Evolutionary conservation across 2,329 filamentous ascomycete genomes (phyloP).

Genomic region (Botrytis aclada): DNA sequence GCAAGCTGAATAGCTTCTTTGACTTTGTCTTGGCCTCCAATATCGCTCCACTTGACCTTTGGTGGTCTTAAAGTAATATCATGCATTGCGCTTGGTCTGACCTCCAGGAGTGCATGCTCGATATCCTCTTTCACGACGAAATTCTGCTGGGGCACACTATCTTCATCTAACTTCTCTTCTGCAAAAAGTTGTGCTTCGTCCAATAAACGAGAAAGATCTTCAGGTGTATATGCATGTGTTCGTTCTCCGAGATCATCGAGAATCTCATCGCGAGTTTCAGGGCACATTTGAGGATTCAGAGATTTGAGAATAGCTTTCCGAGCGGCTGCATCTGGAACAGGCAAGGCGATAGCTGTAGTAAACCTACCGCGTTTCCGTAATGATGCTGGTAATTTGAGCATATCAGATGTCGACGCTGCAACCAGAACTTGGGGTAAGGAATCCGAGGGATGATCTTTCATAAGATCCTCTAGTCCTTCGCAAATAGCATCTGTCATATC

Average conservation of each 20-base stretch:
- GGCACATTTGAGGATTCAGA: slow-evolving; percentile 42
- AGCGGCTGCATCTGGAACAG: slow-evolving; percentile 69
- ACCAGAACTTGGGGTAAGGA: slow-evolving; percentile 61
- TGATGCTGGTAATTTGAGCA: slow-evolving; percentile 67
- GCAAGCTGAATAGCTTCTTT: slow-evolving; percentile 58
- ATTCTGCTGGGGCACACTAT: slow-evolving; percentile 10
- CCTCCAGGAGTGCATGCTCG: slow-evolving; percentile 60
- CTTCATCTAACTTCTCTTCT: slow-evolving; percentile 28
- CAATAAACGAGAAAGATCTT: slow-evolving; percentile 68
- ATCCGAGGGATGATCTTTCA: slow-evolving; percentile 33
- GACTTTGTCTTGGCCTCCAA: slow-evolving; percentile 77
- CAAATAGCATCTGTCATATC: slow-evolving; percentile 51
- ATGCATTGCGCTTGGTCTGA: slow-evolving; percentile 82
- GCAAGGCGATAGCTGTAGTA: slow-evolving; percentile 64
- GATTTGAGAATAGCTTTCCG: slow-evolving; percentile 72
- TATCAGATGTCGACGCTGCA: slow-evolving; percentile 70
- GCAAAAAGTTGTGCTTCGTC: slow-evolving; percentile 47
- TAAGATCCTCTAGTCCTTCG: slow-evolving; percentile 55
- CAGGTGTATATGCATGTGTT: slow-evolving; percentile 84
- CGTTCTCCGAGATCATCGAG: slow-evolving; percentile 63
- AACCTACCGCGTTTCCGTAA: slow-evolving; percentile 67
- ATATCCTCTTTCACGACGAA: slow-evolving; percentile 51
- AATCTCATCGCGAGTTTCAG: slow-evolving; percentile 49
- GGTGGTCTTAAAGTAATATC: slow-evolving; percentile 87
- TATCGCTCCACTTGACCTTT: slow-evolving; percentile 80